A percentile compares a stretch with the other conserved stretches of the same genome.
These are phyloP conservation scores for Parastagonospora nodorum DNA, from an alignment of 2,329 filamentous ascomycete genomes.

Conservation along the genomic window DNA sequence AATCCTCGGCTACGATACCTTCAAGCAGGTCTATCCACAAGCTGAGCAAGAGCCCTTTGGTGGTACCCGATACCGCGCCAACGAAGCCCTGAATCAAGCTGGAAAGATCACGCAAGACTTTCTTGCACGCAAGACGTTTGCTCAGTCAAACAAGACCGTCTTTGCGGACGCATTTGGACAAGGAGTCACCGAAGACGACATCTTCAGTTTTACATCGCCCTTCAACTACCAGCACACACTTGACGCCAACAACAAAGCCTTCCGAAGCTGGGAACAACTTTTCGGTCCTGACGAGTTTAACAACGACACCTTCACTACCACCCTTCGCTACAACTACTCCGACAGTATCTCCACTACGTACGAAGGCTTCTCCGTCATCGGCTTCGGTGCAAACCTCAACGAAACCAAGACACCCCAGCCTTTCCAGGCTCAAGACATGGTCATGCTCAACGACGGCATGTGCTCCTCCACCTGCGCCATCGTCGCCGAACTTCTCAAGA, in stretches of 20 bases:
- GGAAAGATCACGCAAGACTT: constrained; percentile 42
- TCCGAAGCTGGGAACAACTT: constrained; percentile 42
- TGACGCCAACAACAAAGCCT: constrained; percentile 34
- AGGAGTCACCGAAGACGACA: constrained; percentile 22
- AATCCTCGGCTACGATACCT: constrained; percentile 51
- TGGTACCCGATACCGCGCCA: constrained; percentile 54
- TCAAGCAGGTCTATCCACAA: constrained; percentile 60
- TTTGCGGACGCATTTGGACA: constrained; percentile 33
- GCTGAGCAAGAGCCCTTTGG: constrained; percentile 49
- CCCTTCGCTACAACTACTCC: constrained; percentile 45
- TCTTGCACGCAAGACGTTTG: constrained; percentile 32
- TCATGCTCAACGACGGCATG: constrained; percentile 52
- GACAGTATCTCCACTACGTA: constrained; percentile 38
- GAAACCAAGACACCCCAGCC: constrained; percentile 39
- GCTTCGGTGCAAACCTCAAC: constrained; percentile 35
- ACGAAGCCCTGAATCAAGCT: constrained; percentile 45
- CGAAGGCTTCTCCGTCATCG: constrained; percentile 36
- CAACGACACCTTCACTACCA: constrained; percentile 42
- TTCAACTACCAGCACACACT: constrained; percentile 44
- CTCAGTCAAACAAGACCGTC: constrained; percentile 33
- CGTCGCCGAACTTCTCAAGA: constrained; percentile 52
- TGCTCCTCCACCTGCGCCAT: constrained; percentile 55
- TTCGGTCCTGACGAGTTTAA: constrained; percentile 42
- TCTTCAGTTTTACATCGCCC: constrained; percentile 28
- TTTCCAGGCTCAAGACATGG: constrained; percentile 47